Conservation (phyloP, 768 basidiomycete species). For the Fomitopsis pulvina region DNA sequence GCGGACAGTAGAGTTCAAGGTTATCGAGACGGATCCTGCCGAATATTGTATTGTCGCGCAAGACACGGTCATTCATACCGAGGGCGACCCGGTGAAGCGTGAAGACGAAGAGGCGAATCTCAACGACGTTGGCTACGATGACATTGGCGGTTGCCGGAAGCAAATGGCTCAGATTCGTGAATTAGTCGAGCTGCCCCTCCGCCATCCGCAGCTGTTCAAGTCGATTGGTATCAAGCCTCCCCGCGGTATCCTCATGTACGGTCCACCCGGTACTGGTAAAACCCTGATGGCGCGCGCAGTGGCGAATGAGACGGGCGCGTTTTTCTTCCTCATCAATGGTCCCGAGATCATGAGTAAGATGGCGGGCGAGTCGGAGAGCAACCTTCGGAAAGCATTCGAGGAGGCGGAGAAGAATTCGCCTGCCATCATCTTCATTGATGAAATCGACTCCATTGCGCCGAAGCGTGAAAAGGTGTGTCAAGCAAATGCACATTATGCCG, state of each 20-base stretch:
- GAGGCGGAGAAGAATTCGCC: constrained; percentile 99
- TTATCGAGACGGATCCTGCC: constrained; percentile 95
- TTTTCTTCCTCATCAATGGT: constrained; percentile 99
- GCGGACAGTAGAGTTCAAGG: constrained; percentile 98
- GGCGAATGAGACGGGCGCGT: constrained; percentile 98
- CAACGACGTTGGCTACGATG: constrained; percentile 96
- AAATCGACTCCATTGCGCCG: constrained; percentile 98
- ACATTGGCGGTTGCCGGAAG: constrained; percentile 98
- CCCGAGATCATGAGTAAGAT: constrained; percentile 99
- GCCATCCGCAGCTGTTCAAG: constrained; percentile 99
- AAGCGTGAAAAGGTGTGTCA: constrained; percentile 92
- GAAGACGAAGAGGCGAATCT: constrained; percentile 98
- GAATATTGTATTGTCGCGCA: constrained; percentile 99
- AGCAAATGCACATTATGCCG: not conserved
- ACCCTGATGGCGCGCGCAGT: constrained; percentile 99
- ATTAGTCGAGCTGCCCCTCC: constrained; percentile 94
- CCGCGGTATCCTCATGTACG: constrained; percentile 97
- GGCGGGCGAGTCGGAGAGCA: constrained; percentile 98
- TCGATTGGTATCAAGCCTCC: constrained; percentile 99
- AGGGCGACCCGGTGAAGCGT: constrained; percentile 98
- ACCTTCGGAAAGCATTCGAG: constrained; percentile 96
- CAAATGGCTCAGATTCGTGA: constrained; percentile 99
- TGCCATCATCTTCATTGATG: constrained; percentile 99
- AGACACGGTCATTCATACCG: constrained; percentile 96
- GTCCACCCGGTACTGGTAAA: constrained; percentile 98